Conservation (phyloP, 2,329 filamentous ascomycete species). For the Nemania abortiva region DNA sequence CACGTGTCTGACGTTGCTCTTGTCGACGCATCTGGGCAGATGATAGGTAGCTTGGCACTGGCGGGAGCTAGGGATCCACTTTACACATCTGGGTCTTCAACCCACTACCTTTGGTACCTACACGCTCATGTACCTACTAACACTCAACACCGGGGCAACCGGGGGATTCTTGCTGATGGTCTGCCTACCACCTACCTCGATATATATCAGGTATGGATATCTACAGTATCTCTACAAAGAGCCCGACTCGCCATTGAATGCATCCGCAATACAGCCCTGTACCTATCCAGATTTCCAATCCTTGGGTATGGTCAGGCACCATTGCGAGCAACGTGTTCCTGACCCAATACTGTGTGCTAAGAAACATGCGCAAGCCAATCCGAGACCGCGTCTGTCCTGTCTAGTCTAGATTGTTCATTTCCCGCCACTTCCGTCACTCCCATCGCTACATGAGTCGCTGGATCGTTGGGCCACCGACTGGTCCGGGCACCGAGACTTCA, state of each 20-base stretch:
- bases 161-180: slow-evolving; percentile 22
- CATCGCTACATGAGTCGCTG: background rate
- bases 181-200: slow-evolving; percentile 4
- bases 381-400: slow-evolving; percentile 24
- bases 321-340: slow-evolving; percentile 8
- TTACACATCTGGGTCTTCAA: too few species aligned
- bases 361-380: slow-evolving; percentile 29
- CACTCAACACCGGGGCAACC: slow-evolving; percentile 26
- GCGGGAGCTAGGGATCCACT: background rate
- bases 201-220: background rate
- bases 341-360: slow-evolving; percentile 3
- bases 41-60: background rate
- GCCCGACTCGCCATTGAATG: slow-evolving; percentile 2
- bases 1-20: slow-evolving; percentile 9
- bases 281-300: background rate
- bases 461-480: background rate
- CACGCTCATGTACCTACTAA: too few species aligned
- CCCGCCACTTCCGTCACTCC: slow-evolving; percentile 15
- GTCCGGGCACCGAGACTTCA: slow-evolving; percentile 10
- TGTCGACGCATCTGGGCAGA: background rate
- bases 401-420: slow-evolving; percentile 6
- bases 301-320: slow-evolving; percentile 24
- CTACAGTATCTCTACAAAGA: background rate
- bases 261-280: slow-evolving; percentile 6
- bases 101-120: background rate